These are phyloP conservation scores for Hygrophila difformis DNA, from an alignment of 257 asterid species.

Conservation along the genomic window DNA sequence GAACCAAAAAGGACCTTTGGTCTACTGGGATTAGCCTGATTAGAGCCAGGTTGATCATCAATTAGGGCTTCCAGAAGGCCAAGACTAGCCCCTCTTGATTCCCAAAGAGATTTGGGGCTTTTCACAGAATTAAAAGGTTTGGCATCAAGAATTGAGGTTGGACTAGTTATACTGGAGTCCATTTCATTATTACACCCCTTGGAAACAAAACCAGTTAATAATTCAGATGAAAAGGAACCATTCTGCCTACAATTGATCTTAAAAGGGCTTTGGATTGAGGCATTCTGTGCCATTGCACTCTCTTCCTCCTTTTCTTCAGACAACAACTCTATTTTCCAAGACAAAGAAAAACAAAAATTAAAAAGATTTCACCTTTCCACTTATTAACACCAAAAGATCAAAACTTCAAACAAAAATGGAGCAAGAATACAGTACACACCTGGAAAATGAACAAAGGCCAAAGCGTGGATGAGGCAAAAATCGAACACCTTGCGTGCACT, in stretches of 20 bases:
- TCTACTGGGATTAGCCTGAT: conserved; percentile 23
- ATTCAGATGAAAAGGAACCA: conserved; percentile 53
- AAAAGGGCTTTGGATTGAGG: conserved; percentile 29
- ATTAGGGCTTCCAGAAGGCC: conserved; percentile 58
- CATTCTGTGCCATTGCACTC: conserved; percentile 73
- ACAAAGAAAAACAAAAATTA: conserved; percentile 7
- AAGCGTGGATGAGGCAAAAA: too few relatives aligned
- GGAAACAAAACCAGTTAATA: conserved; percentile 37
- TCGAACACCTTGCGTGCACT: too few relatives aligned
- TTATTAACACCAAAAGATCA: background rate
- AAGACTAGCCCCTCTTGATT: conserved; percentile 40
- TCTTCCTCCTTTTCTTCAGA: too few relatives aligned
- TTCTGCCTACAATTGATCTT: conserved; percentile 28
- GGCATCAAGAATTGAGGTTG: conserved; percentile 71
- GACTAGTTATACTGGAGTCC: conserved; percentile 48
- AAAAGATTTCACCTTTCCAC: conserved; percentile 8
- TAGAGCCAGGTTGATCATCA: conserved; percentile 37
- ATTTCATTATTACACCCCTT: conserved; percentile 41
- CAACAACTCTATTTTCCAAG: conserved; percentile 20
- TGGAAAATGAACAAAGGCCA: conserved; percentile 11
- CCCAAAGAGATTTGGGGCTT: conserved; percentile 38
- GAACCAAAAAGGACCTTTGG: conserved; percentile 71
- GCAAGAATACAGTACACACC: conserved; percentile 17
- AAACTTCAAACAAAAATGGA: background rate
- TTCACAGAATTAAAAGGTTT: conserved; percentile 37